These are phyloP conservation scores for Ophiostoma montium DNA, from an alignment of 2,329 filamentous ascomycete genomes.

Conservation along the genomic window DNA sequence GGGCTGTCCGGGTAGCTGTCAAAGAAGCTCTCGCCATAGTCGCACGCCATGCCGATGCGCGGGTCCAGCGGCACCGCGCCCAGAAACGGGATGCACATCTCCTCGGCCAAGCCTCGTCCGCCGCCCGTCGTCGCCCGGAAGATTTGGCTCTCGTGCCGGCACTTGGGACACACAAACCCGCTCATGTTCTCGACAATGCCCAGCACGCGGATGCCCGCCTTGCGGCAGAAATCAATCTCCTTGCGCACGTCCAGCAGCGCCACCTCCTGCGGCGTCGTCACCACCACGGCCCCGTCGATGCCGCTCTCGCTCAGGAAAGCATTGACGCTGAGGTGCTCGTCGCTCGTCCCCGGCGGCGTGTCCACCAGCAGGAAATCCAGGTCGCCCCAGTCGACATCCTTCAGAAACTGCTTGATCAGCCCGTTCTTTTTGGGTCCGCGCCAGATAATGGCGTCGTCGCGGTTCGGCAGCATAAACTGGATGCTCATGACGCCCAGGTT, in stretches of 20 bases:
- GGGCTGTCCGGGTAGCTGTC: slow-evolving; percentile 89
- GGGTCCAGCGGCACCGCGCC: slow-evolving; percentile 86
- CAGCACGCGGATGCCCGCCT: slow-evolving; percentile 77
- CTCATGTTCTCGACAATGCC: slow-evolving; percentile 97
- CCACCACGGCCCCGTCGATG: slow-evolving; percentile 82
- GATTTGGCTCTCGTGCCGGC: slow-evolving; percentile 68
- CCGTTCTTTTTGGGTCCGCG: slow-evolving; percentile 97
- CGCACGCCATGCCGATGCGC: slow-evolving; percentile 87
- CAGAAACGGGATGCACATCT: slow-evolving; percentile 78
- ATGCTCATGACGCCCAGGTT: slow-evolving; percentile 95
- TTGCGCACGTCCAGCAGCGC: slow-evolving; percentile 84
- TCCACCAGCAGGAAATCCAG: slow-evolving; percentile 89
- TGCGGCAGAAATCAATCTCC: slow-evolving; percentile 94
- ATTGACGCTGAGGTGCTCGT: slow-evolving; percentile 92
- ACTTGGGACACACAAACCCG: slow-evolving; percentile 90
- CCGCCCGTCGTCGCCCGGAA: slow-evolving; percentile 88
- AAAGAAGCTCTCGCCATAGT: slow-evolving; percentile 95
- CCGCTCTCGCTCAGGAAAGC: slow-evolving; percentile 80
- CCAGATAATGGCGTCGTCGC: slow-evolving; percentile 95
- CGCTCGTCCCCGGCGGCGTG: slow-evolving; percentile 86
- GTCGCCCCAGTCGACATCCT: slow-evolving; percentile 96
- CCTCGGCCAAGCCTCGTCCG: slow-evolving; percentile 62
- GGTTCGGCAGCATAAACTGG: slow-evolving; percentile 91
- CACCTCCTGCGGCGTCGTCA: slow-evolving; percentile 93
- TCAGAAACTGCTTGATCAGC: slow-evolving; percentile 92